Evolutionary conservation across 1,284 basidiomycete species (phyloP).

Genomic region (Pyrrhoderma noxium): DNA sequence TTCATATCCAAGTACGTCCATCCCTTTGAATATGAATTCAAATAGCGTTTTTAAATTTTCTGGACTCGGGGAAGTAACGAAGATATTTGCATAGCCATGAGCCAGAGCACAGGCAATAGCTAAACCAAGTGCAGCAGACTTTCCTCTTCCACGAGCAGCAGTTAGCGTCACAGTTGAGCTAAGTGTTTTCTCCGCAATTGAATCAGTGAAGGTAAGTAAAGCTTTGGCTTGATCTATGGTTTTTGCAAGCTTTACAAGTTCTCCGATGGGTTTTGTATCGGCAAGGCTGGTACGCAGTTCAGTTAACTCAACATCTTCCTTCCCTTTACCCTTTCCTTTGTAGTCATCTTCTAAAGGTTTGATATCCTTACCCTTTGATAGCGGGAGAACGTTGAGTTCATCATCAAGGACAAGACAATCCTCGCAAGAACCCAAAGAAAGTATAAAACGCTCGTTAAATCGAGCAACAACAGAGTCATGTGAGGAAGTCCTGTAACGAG

Average conservation of each 20-base stretch:
- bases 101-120: constrained; percentile 90
- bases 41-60: constrained; percentile 99
- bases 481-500: constrained; percentile 86
- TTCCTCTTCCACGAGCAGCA: constrained; percentile 91
- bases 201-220: constrained; percentile 87
- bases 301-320: constrained; percentile 63
- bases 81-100: constrained; percentile 97
- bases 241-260: constrained; percentile 87
- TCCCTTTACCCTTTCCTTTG: constrained; percentile 37
- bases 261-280: constrained; percentile 84
- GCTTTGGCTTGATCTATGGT: constrained; percentile 93
- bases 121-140: constrained; percentile 92
- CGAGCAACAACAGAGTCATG: constrained; percentile 87
- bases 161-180: constrained; percentile 95
- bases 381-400: constrained; percentile 95
- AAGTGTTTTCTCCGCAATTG: constrained; percentile 86
- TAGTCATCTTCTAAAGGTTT: constrained; percentile 46
- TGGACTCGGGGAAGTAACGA: constrained; percentile 95
- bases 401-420: constrained; percentile 96
- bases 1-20: constrained; percentile 93
- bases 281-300: constrained; percentile 77
- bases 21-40: constrained; percentile 96
- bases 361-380: constrained; percentile 96
- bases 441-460: constrained; percentile 98
- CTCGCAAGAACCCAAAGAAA: constrained; percentile 84